Percentiles rank a stretch among this genome's conserved stretches.
phyloP scores from a whole-genome alignment of 2,329 filamentous ascomycete species.

The Sclerotinia spermophila region DNA sequence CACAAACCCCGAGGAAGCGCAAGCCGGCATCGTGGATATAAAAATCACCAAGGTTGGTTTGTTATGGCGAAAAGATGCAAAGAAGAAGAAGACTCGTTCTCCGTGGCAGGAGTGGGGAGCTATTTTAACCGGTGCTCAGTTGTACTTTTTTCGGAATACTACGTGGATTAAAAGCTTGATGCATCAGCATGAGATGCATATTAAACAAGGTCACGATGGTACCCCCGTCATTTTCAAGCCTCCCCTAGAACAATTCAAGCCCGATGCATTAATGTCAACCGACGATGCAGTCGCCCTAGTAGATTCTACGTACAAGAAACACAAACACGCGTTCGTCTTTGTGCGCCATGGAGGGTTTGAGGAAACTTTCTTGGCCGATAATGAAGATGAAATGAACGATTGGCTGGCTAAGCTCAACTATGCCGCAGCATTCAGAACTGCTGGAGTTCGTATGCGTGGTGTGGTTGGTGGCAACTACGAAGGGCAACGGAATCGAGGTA shows the following conservation, averaged over 20 bases:
- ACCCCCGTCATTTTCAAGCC: constrained; percentile 86
- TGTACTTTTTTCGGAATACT: constrained; percentile 94
- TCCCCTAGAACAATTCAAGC: constrained; percentile 86
- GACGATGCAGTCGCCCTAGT: constrained; percentile 86
- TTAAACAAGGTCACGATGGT: constrained; percentile 71
- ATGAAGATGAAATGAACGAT: constrained; percentile 88
- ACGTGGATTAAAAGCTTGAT: constrained; percentile 89
- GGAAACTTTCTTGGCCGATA: constrained; percentile 86
- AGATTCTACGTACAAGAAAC: constrained; percentile 84
- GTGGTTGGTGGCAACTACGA: constrained; percentile 83
- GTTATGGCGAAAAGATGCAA: constrained; percentile 88
- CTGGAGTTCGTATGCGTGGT: constrained; percentile 85
- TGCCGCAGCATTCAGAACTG: constrained; percentile 87
- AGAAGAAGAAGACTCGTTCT: constrained; percentile 90
- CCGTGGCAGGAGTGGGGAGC: constrained; percentile 99
- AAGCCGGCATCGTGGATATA: constrained; percentile 92
- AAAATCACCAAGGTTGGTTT: constrained; percentile 95
- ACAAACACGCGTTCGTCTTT: constrained; percentile 93
- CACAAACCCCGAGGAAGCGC: constrained; percentile 79
- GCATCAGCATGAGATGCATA: constrained; percentile 78
- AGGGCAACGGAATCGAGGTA: constrained; percentile 69
- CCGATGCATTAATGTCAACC: constrained; percentile 88
- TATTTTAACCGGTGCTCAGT: constrained; percentile 89
- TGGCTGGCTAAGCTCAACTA: constrained; percentile 97
- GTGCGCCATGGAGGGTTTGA: constrained; percentile 83